phyloP scores from a whole-genome alignment of 2,329 filamentous ascomycete genomes.

The Pseudogymnoascus sp. region DNA sequence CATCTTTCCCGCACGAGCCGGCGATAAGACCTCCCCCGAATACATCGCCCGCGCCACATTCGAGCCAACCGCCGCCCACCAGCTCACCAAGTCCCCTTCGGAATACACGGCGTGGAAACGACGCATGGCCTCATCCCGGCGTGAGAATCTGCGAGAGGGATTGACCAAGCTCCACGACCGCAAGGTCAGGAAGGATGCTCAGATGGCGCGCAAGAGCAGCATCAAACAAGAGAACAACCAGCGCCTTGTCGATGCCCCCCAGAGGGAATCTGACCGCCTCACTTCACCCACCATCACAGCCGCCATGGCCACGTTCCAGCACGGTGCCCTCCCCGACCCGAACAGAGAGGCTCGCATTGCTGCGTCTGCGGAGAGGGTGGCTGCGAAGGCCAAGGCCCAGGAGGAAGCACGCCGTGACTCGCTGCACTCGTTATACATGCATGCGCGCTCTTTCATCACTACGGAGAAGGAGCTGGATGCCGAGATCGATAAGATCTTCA shows the following conservation, averaged over 20 bases:
- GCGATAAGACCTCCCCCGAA: slow-evolving; percentile 49
- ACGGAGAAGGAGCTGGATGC: slow-evolving; percentile 66
- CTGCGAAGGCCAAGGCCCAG: slow-evolving; percentile 40
- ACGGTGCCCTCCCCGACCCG: slow-evolving; percentile 51
- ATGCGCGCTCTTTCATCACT: slow-evolving; percentile 79
- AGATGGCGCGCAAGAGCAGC: slow-evolving; percentile 33
- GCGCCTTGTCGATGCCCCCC: slow-evolving; percentile 49
- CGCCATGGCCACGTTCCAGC: slow-evolving; percentile 40
- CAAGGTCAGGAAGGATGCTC: slow-evolving; percentile 40
- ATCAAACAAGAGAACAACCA: slow-evolving; percentile 41
- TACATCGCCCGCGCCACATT: slow-evolving; percentile 56
- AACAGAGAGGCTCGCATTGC: slow-evolving; percentile 46
- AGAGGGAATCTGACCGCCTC: slow-evolving; percentile 66
- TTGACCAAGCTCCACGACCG: slow-evolving; percentile 60
- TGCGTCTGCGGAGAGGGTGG: slow-evolving; percentile 34
- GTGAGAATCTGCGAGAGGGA: slow-evolving; percentile 63
- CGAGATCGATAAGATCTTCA: slow-evolving; percentile 69
- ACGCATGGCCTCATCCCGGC: slow-evolving; percentile 61
- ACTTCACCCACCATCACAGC: slow-evolving; percentile 59
- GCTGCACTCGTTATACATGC: slow-evolving; percentile 82
- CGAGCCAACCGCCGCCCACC: slow-evolving; percentile 34
- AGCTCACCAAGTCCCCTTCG: slow-evolving; percentile 20
- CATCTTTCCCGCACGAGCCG: slow-evolving; percentile 56
- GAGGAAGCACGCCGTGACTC: slow-evolving; percentile 56
- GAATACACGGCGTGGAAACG: slow-evolving; percentile 52